Evolutionary conservation across 805 yeast genomes (phyloP), one percentile per base, ranked within the genome.

Genomic region (Barnettozyma salicaria): DNA sequence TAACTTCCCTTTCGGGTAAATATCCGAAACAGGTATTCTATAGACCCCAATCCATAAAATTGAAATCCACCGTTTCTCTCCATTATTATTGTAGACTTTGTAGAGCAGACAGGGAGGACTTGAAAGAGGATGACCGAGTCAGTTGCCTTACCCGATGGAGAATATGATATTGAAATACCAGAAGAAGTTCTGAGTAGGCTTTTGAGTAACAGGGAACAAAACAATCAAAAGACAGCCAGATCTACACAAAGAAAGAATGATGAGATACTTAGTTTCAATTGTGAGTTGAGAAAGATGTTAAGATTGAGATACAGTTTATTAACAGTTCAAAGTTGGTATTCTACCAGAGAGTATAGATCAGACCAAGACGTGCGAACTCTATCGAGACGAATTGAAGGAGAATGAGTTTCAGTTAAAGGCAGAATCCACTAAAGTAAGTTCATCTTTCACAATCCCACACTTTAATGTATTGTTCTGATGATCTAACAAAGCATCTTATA

Each of bases 71-170:
- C n/a, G n/a, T n/a, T n/a, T n/a, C n/a, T n/a, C n/a, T n/a, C n/a
- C n/a, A n/a, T n/a, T n/a, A n/a, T n/a, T n/a, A n/a, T n/a, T n/a
- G n/a, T n/a, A n/a, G n/a, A n/a, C n/a, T n/a, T n/a, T n/a, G n/a
- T n/a, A n/a, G n/a, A n/a, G n/a, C n/a, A n/a, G n/a, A 26, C 28
- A 26, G 28, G 13, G 28, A 19, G 10, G 16, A 13, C 10, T 12
- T 7, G n/a, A 26, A 12, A n/a, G 14, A 29, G 24, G 18, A 25
- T 30, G 12, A 34, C 18, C 6, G 19, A n/a, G n/a, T n/a, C n/a
- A n/a, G n/a, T n/a, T n/a, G n/a, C n/a, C n/a, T n/a, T 52, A 14
- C 42, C 55, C 1, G 56, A 53, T 30, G 58, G 58, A 7, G 58
- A 51, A 35, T 53, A 53, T 42, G 46, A 43, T 7, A 27, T 53